These are phyloP conservation scores for Picocystis salinarum DNA, from an alignment of 139 green algal species.

Conservation along the genomic window DNA sequence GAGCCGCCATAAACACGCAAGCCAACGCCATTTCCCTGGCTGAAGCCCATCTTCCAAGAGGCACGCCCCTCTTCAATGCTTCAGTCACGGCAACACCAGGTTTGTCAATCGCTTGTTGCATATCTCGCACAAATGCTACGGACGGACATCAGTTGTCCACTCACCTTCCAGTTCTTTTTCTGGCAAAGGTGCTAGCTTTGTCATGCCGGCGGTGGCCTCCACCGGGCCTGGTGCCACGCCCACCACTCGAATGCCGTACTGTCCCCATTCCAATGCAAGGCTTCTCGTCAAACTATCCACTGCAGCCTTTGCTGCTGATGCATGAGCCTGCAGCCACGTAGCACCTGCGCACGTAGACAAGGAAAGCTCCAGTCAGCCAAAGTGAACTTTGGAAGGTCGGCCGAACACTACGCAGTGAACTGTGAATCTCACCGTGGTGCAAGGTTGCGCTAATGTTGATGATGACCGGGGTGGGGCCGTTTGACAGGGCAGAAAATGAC, in stretches of 20 bases:
- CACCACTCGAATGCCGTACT: slow-evolving; percentile 57
- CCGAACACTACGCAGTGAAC: neutral
- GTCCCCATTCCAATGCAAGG: slow-evolving; percentile 82
- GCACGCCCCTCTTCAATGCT: no score
- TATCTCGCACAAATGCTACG: no score
- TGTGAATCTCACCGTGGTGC: slow-evolving; percentile 72
- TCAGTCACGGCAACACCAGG: no score
- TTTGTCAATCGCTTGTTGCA: no score
- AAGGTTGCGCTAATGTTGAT: slow-evolving; percentile 92
- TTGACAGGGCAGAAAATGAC: slow-evolving; percentile 42
- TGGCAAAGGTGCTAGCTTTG: slow-evolving; percentile 56
- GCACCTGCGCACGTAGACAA: slow-evolving; percentile 1
- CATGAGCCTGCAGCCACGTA: slow-evolving; percentile 32
- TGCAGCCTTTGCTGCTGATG: slow-evolving; percentile 49
- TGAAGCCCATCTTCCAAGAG: no score
- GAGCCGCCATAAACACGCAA: no score
- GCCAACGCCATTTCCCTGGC: no score
- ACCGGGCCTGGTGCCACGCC: slow-evolving; percentile 82
- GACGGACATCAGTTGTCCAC: no score
- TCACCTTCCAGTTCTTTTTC: slow-evolving; percentile 11
- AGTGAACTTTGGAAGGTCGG: slow-evolving; percentile 5
- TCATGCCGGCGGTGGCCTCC: slow-evolving; percentile 57
- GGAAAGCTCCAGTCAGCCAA: slow-evolving; percentile 7
- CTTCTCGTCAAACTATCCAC: slow-evolving; percentile 76
- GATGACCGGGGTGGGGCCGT: slow-evolving; percentile 25